These are phyloP conservation scores for Ustilago tritici DNA, from an alignment of 1,284 basidiomycete species.

Conservation along the genomic window DNA sequence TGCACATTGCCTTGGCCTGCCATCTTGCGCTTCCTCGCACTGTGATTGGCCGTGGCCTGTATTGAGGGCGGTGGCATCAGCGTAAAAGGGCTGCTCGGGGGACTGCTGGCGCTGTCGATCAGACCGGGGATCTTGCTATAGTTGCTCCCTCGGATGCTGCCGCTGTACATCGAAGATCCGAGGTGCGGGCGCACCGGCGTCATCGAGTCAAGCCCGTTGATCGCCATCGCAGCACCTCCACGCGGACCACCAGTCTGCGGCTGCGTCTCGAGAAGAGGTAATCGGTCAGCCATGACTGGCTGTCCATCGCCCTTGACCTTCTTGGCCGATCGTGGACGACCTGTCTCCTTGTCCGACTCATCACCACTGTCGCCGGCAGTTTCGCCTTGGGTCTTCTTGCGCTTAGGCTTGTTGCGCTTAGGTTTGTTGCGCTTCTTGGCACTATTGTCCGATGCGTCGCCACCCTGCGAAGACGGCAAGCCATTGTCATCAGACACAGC, in stretches of 20 bases:
- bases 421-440: constrained; percentile 46
- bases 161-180: constrained; percentile 38
- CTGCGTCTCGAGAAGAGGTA: constrained; percentile 51
- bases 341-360: constrained; percentile 34
- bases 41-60: constrained; percentile 51
- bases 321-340: constrained; percentile 25
- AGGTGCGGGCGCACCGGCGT: constrained; percentile 49
- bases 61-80: constrained; percentile 61
- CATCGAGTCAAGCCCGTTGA: constrained; percentile 38
- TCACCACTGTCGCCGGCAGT: constrained; percentile 32
- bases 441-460: constrained; percentile 17
- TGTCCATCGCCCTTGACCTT: constrained; percentile 24
- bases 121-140: constrained; percentile 57
- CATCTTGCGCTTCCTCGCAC: constrained; percentile 57
- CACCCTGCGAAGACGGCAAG: constrained; percentile 5
- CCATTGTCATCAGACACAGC: constrained; percentile 10
- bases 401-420: constrained; percentile 46
- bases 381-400: constrained; percentile 39
- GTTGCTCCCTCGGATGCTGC: constrained; percentile 53
- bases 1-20: constrained; percentile 43
- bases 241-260: constrained; percentile 21
- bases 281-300: constrained; percentile 23
- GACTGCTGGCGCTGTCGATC: constrained; percentile 62
- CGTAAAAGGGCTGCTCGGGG: constrained; percentile 56
- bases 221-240: constrained; percentile 23